Evolutionary conservation across 1,284 basidiomycete genomes (phyloP).

Genomic region (Sphagnurus paluster): DNA sequence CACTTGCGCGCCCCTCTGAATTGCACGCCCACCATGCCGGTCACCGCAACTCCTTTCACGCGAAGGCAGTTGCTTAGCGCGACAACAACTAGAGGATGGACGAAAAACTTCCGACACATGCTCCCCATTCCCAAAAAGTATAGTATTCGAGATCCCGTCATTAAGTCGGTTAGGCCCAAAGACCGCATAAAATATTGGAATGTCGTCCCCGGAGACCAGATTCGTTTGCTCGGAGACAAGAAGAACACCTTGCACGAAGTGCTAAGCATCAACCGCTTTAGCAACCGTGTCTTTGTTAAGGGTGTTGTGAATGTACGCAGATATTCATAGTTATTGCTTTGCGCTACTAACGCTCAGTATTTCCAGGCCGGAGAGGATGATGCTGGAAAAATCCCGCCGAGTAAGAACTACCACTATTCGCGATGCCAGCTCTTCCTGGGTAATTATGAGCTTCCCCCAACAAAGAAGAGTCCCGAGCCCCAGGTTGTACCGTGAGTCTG

Average conservation of each 20-base stretch:
- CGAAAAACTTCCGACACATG: constrained; percentile 65
- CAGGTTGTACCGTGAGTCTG: constrained; percentile 46
- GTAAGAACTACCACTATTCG: constrained; percentile 70
- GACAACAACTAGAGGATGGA: constrained; percentile 54
- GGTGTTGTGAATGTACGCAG: constrained; percentile 46
- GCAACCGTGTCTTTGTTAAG: constrained; percentile 71
- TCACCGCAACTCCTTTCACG: constrained; percentile 36
- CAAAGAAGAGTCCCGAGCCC: constrained; percentile 41
- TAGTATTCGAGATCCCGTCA: constrained; percentile 33
- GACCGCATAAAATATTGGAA: constrained; percentile 86
- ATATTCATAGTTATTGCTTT: background rate
- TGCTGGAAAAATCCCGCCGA: constrained; percentile 28
- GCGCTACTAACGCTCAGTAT: background rate
- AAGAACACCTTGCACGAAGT: constrained; percentile 65
- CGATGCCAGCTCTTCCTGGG: constrained; percentile 76
- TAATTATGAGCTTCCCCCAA: constrained; percentile 55
- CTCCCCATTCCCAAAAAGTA: constrained; percentile 52
- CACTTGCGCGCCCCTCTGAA: background rate
- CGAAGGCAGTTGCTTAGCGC: constrained; percentile 44
- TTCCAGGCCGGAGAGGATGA: constrained; percentile 29
- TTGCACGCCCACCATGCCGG: constrained; percentile 24
- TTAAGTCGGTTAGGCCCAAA: constrained; percentile 57
- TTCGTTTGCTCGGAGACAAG: constrained; percentile 67
- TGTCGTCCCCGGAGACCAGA: constrained; percentile 79
- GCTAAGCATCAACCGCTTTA: constrained; percentile 66